These are phyloP conservation scores for Apiotrichum mycotoxinovorans DNA, from an alignment of 1,284 basidiomycete genomes.

Conservation along the genomic window DNA sequence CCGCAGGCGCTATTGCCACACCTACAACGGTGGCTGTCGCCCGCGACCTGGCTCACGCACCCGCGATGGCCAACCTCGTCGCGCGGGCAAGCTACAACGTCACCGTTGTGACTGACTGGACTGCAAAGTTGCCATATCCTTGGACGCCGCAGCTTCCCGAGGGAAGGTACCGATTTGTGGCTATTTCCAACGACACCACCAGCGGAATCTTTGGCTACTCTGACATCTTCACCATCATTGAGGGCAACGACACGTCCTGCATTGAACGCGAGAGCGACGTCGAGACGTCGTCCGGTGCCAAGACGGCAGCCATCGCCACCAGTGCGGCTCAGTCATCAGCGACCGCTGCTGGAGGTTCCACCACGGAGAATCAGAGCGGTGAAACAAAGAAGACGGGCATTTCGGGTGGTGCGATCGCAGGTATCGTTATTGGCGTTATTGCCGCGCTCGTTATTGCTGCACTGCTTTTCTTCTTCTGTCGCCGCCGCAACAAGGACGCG, in stretches of 20 bases:
- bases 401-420: slow-evolving; percentile 39
- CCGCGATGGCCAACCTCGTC: background rate
- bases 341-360: background rate
- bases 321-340: slow-evolving; percentile 1
- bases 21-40: background rate
- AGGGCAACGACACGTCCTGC: slow-evolving; percentile 30
- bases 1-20: background rate
- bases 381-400: slow-evolving; percentile 14
- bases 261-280: slow-evolving; percentile 10
- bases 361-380: background rate
- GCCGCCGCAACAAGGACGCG: slow-evolving; percentile 1
- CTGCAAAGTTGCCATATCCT: slow-evolving; percentile 20
- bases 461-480: slow-evolving; percentile 25
- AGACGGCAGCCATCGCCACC: background rate
- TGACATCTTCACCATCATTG: slow-evolving; percentile 28
- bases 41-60: background rate
- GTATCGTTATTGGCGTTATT: slow-evolving; percentile 40
- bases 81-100: slow-evolving; percentile 22
- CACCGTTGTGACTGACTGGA: slow-evolving; percentile 21
- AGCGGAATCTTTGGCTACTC: background rate
- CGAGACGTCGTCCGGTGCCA: background rate
- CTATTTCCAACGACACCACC: slow-evolving; percentile 21
- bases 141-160: slow-evolving; percentile 29
- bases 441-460: slow-evolving; percentile 26
- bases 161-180: slow-evolving; percentile 36